Evolutionary conservation across 257 asterid genomes (phyloP), one percentile per base, ranked within the genome.

Genomic region (Fraxinus cuspidata): DNA sequence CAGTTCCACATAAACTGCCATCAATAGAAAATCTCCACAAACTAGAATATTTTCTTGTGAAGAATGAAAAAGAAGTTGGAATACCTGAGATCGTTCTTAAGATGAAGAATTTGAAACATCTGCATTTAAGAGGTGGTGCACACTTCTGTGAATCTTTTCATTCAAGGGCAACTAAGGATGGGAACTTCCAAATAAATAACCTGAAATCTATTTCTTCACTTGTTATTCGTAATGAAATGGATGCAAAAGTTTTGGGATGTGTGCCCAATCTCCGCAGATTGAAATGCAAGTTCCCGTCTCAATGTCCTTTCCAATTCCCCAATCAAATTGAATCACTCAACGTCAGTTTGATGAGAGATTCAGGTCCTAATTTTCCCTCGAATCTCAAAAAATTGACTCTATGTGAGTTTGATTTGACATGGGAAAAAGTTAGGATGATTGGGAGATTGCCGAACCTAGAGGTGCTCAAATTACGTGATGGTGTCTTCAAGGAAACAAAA

Each of bases 211-310:
- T 79, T 65, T 79, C 78, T 21, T 27, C 15, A 32, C 74, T 78
- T 31, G 6, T 1, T 12, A 72, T 78, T 47, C 15, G 12, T 64
- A 6, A 72, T 32, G 70, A 72, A 13, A 44, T 60, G 44, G 78
- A 78, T n/a, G 82, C 73, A 73, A 64, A 72, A 64, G 25, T 64
- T 23, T 73, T 78, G 78, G 74, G 65, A 63, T 28, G 66, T 68
- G 65, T 25, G 8, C 71, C 69, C 53, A 1, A 29, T 44, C 68
- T 78, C 32, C 73, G 69, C 78, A 72, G 56, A 21, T 73, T 78
- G 69, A 78, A 78, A 73, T 78, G 82, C 53, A 78, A 63, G 53
- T 64, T 66, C 23, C 6, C 0, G 25, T 35, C 23, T 7, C 49
- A 77, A 12, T 78, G 74, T 72, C 69, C 28, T 44, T 23, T 78